Evolutionary conservation across 495 filamentous ascomycete genomes (phyloP).

Genomic region (Physcia stellaris): DNA sequence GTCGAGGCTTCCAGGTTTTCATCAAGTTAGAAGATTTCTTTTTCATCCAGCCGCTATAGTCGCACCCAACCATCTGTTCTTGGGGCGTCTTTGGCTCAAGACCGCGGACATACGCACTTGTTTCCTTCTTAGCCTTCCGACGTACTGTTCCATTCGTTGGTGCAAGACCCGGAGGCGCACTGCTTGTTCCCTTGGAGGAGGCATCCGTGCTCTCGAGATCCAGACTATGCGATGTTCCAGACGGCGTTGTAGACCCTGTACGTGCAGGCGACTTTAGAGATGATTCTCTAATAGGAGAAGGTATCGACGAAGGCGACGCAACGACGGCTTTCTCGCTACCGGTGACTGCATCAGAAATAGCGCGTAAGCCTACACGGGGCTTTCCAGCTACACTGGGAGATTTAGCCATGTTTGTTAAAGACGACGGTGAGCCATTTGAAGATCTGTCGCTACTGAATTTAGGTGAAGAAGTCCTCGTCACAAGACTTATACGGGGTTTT

Average conservation of each 20-base stretch:
- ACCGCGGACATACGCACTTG: slow-evolving; percentile 83
- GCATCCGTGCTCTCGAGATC: slow-evolving; percentile 54
- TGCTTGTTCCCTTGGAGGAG: slow-evolving; percentile 50
- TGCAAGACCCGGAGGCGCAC: slow-evolving; percentile 31
- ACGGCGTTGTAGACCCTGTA: slow-evolving; percentile 78
- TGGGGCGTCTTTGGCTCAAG: slow-evolving; percentile 68
- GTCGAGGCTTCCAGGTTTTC: slow-evolving; percentile 89
- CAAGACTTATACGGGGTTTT: slow-evolving; percentile 28
- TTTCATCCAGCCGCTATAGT: slow-evolving; percentile 99
- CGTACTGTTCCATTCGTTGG: slow-evolving; percentile 22
- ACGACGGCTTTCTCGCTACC: slow-evolving; percentile 44
- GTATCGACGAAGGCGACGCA: slow-evolving; percentile 32
- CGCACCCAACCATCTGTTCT: slow-evolving; percentile 74
- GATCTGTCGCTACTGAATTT: slow-evolving; percentile 33
- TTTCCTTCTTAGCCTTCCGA: slow-evolving; percentile 80
- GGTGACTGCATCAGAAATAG: slow-evolving; percentile 68
- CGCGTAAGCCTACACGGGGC: slow-evolving; percentile 51
- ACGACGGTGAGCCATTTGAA: slow-evolving; percentile 38
- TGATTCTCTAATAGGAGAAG: slow-evolving; percentile 50
- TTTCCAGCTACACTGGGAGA: slow-evolving; percentile 36
- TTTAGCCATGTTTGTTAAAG: slow-evolving; percentile 24
- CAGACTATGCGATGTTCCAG: slow-evolving; percentile 60
- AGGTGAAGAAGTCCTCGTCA: slow-evolving; percentile 33
- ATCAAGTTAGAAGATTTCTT: slow-evolving; percentile 92
- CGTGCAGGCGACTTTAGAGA: slow-evolving; percentile 53